Base-by-base conservation (phyloP, 106 monocot genomes). In the Platanthera zijinensis region DNA sequence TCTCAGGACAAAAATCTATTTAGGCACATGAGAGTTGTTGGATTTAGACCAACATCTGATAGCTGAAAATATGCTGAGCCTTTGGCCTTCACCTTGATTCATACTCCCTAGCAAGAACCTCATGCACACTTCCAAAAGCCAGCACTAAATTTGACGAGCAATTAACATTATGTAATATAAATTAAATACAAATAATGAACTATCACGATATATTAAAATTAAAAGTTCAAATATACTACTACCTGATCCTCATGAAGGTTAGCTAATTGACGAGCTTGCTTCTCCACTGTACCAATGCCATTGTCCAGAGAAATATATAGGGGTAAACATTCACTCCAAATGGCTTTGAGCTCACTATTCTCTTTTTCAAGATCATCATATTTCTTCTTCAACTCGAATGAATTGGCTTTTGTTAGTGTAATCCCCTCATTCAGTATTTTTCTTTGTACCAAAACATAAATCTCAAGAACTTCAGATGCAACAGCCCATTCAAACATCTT, bases 401-500 rank as follows among this genome's bases (percentile, higher is more conserved):
- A 48, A 71, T 75, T 75, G 7, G 68, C 77, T 74, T 75, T 82
- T 73, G 77, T 84, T 69, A 53, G 45, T 45, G 59, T 32, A 48
- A 90, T 62, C 69, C 85, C 89, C 75, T 90, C 83, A 47, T 79
- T 19, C 19, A 87, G 63, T 61, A 75, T 84, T 69, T 87, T 78
- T 47, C 51, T 85, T 64, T 89, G 80, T 69, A 83, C 76, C 75
- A 87, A 74, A 13, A 78, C 59, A 72, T 66, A 28, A 77, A 80
- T 87, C 78, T 86, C 79, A 72, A 89, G 83, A 28, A 84, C 76
- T 78, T 89, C 86, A 78, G 79, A 89, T 79, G 63, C 64, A 62
- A 79, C n/a, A 21, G 84, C 75, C 71, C 84, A 49, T 73, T 95
- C 89, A 49, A 86, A 54, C 51, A 89, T 71, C 81, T 89, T 85